A percentile compares a stretch with the other conserved stretches of the same genome.
phyloP scores from a whole-genome alignment of 495 filamentous ascomycete species.

The Hyaloscypha finlandica region DNA sequence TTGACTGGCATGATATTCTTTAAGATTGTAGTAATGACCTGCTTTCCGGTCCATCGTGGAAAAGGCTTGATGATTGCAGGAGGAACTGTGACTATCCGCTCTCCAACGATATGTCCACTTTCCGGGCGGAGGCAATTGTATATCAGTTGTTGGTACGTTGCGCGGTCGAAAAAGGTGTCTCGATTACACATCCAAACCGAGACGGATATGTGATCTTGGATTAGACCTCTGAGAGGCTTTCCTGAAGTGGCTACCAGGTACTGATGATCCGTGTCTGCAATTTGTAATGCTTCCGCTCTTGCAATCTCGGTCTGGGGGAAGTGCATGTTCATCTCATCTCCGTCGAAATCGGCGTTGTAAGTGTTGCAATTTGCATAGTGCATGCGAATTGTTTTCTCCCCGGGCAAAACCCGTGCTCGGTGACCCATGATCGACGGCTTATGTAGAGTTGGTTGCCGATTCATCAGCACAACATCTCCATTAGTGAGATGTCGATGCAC shows the following conservation, averaged over 20 bases:
- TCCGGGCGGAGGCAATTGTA: conserved; percentile 90
- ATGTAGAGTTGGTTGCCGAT: conserved; percentile 98
- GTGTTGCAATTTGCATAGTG: conserved; percentile 99
- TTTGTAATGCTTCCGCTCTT: conserved; percentile 82
- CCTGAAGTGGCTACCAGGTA: conserved; percentile 94
- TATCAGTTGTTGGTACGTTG: conserved; percentile 89
- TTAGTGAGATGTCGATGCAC: conserved; percentile 95
- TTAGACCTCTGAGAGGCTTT: conserved; percentile 92
- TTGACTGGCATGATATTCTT: conserved; percentile 81
- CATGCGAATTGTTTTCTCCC: conserved; percentile 97
- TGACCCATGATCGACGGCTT: conserved; percentile 99
- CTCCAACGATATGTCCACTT: conserved; percentile 70
- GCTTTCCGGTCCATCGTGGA: conserved; percentile 95
- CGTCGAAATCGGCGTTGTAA: conserved; percentile 99
- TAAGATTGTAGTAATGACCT: conserved; percentile 89
- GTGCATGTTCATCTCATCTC: conserved; percentile 99
- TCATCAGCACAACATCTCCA: conserved; percentile 97
- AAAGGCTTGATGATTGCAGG: conserved; percentile 84
- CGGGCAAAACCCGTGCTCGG: conserved; percentile 85
- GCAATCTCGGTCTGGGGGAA: conserved; percentile 98
- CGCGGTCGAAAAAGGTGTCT: conserved; percentile 87
- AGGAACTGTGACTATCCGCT: conserved; percentile 72
- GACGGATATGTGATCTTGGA: conserved; percentile 98
- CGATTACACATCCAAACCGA: conserved; percentile 86
- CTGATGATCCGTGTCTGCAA: conserved; percentile 96